Base-by-base conservation (phyloP, 805 yeast genomes). In the Nakazawaea sp. region DNA sequence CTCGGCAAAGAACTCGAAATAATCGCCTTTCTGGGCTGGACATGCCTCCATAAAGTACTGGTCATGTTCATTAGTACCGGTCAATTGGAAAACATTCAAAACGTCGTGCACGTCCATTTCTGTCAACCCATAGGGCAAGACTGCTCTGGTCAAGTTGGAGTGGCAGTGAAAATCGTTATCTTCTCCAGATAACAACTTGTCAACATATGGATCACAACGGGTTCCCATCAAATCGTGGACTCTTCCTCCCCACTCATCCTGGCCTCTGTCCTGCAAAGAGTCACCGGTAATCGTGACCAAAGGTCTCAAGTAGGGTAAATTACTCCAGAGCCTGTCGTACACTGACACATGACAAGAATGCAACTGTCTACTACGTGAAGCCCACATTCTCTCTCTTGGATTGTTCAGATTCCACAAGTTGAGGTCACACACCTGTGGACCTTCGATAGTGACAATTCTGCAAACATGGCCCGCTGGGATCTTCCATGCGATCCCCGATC, bases 1-100 rank as follows among this genome's bases (percentile, higher is more conserved):
- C 48, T 78, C 85, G 3, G 83, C 83, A 55, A 76, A 78, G 51
- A 75, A 65, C 53, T 78, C 84, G 47, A 78, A 76, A 52, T 72
- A 75, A 48, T 78, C 85, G 11, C 66, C 72, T 30, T 61, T 55
- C 25, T 66, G 59, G 2, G 84, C 78, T 1, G 85, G 85, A 44
- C 79, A 75, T 2, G 84, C 70, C 50, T 76, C 83, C 84, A 77
- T 78, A 52, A 73, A 78, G 52, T 78, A 78, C 51, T 75, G 80
- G 51, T 78, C 84, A 45, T 73, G 59, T 43, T 75, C 79, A 45
- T 75, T 75, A 45, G 77, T 62, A 0, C 85, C 85, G 1, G 84
- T 78, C 42, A 78, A 75, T 53, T 78, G 85, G 58, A 78, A 78
- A 25, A 78, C 81, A 55, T 78, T 78, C 48, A 78, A 59, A 6